Conservation (phyloP, 2,329 filamentous ascomycete genomes). For the Colletotrichum agaves region DNA sequence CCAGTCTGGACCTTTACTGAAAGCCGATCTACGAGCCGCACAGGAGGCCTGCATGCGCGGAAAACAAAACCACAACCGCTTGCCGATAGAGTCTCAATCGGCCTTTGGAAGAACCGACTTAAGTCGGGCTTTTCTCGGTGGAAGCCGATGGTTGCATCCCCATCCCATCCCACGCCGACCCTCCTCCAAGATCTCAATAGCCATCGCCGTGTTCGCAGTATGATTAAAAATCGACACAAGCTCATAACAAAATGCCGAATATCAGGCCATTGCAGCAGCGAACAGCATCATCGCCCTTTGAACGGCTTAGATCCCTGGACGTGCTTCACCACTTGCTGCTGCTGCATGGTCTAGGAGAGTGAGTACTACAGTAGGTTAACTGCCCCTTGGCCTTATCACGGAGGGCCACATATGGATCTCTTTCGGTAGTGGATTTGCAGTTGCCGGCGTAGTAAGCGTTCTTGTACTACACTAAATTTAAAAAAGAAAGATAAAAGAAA, state of each 20-base stretch:
- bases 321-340: slow-evolving; percentile 14
- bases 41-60: background rate
- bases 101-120: background rate
- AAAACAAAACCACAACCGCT: background rate
- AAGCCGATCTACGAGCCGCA: background rate
- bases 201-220: background rate
- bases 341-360: background rate
- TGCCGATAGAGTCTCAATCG: slow-evolving; percentile 1
- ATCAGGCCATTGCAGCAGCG: slow-evolving; percentile 5
- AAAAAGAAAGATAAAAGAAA: too few species aligned
- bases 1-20: background rate
- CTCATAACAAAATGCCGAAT: slow-evolving; percentile 11
- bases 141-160: background rate
- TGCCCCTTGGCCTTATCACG: background rate
- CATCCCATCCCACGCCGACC: background rate
- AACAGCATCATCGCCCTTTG: slow-evolving; percentile 7
- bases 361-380: background rate
- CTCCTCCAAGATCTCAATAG: background rate
- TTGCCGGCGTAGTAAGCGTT: background rate
- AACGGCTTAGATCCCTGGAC: slow-evolving; percentile 17
- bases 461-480: too few species aligned
- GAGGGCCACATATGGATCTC: too few species aligned
- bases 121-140: slow-evolving; percentile 10
- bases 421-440: background rate
- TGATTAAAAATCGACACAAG: slow-evolving; percentile 5